Evolutionary conservation across 441 rosid species (phyloP), one percentile per base, ranked within the genome.

Genomic region (Syzygium syzygioides): DNA sequence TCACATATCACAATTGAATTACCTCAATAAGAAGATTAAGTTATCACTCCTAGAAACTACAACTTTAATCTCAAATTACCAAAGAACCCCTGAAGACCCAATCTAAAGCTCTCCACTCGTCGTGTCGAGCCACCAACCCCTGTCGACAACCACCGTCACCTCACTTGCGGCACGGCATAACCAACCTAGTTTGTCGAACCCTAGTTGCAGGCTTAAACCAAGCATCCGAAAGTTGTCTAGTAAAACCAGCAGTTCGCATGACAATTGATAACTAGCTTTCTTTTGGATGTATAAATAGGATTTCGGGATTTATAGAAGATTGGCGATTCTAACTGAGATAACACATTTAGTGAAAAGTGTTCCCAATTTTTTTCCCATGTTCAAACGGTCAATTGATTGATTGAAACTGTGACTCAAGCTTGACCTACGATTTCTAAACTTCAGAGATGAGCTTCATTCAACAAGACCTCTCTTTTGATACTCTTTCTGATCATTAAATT

Each of bases 101-200:
- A 34, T 34, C 12, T 26, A 9, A 68, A 34, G 19, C 8, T 68
- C 79, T 68, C 79, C 79, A 11, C 8, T 34, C 26, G 4, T 68
- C 6, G 2, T 68, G 48, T 32, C 79, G 10, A 68, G 48, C 7
- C 48, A 0, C 37, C 23, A 19, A 4, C 14, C 48, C 14, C 7
- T 2, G 4, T 34, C 14, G 2, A 2, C 1, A 14, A 68, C 48
- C 41, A 10, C 79, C 14, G 12, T 34, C 3, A 4, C 14, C 79
- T 19, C 25, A 1, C 48, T 34, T 34, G 8, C 4, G 26, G 8
- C 4, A 14, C 7, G 4, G 7, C 8, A 0, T 7, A 55, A 20
- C 45, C 20, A 34, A 34, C 48, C 48, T 68, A 19, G 48, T 68
- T 10, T 34, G 79, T 68, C 3, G 48, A 34, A 19, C 7, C 26